These are phyloP conservation scores for Ophiostoma pallidulum DNA, from an alignment of 2,329 filamentous ascomycete genomes.

Conservation along the genomic window DNA sequence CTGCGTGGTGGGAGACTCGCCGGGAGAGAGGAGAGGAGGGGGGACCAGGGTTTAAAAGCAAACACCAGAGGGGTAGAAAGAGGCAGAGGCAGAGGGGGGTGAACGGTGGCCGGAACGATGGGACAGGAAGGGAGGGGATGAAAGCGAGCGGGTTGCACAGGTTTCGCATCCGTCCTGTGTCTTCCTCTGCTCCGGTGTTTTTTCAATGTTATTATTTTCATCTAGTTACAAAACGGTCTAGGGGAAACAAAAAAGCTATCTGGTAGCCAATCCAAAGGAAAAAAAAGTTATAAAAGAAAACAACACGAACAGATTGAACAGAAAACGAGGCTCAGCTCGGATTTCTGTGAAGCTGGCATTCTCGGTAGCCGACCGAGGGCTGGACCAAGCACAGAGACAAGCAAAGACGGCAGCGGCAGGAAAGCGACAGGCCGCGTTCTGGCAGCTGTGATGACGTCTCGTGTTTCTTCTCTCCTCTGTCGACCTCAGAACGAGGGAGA, in stretches of 20 bases:
- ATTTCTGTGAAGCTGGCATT: no score
- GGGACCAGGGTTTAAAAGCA: no score
- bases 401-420: no score
- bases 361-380: no score
- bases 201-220: constrained; percentile 4
- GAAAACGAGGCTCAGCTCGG: no score
- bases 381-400: neutral
- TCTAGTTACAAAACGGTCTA: constrained; percentile 10
- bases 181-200: constrained; percentile 10
- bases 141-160: constrained; percentile 5
- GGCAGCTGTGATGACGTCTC: no score
- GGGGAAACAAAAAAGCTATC: constrained; percentile 5
- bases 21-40: no score
- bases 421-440: no score
- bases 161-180: constrained; percentile 5
- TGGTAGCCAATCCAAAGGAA: constrained; percentile 13
- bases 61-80: no score
- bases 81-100: neutral
- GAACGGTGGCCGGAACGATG: neutral
- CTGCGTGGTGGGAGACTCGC: no score
- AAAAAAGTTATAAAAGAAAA: constrained; percentile 3
- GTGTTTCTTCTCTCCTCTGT: no score
- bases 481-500: no score
- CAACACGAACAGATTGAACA: neutral
- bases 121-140: neutral